These are phyloP conservation scores for Macrophomina pseudophaseolina DNA, from an alignment of 2,329 filamentous ascomycete species.

Conservation along the genomic window DNA sequence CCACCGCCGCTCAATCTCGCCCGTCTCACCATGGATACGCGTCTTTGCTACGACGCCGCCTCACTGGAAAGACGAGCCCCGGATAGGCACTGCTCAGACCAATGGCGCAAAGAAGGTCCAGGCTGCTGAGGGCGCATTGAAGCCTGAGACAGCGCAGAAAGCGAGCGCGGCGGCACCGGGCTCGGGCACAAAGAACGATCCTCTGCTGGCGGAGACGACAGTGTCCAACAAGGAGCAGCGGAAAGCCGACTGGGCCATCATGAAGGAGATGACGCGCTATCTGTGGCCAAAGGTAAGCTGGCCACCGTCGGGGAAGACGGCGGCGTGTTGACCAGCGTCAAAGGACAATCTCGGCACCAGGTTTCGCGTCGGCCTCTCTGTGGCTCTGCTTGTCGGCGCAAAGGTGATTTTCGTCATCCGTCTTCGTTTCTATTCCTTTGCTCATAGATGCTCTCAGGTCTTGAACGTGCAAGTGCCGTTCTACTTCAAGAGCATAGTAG, in stretches of 20 bases:
- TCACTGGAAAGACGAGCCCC: constrained; percentile 48
- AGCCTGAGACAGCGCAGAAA: constrained; percentile 27
- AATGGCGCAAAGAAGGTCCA: constrained; percentile 37
- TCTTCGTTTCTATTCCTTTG: constrained; percentile 26
- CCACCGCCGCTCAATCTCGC: constrained; percentile 29
- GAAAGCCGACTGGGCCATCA: constrained; percentile 97
- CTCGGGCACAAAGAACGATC: constrained; percentile 52
- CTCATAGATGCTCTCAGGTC: constrained; percentile 51
- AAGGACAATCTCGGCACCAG: constrained; percentile 79
- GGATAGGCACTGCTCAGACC: constrained; percentile 32
- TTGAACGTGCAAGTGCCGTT: constrained; percentile 98
- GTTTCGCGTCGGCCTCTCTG: constrained; percentile 81
- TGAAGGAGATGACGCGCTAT: constrained; percentile 96
- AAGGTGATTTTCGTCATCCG: constrained; percentile 62
- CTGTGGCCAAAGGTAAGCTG: constrained; percentile 78
- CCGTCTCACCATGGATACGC: constrained; percentile 34
- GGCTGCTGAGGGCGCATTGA: constrained; percentile 29
- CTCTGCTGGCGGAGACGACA: constrained; percentile 68
- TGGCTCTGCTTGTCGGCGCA: constrained; percentile 81
- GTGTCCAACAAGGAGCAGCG: constrained; percentile 82
- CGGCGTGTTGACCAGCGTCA: constrained; percentile 10
- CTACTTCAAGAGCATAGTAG: constrained; percentile 98
- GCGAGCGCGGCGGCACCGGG: constrained; percentile 38
- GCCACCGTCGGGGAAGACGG: neutral
- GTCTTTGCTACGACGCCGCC: constrained; percentile 52